phyloP scores from a whole-genome alignment of 352 stramenopile genomes.

The Pseudoperonospora humuli region DNA sequence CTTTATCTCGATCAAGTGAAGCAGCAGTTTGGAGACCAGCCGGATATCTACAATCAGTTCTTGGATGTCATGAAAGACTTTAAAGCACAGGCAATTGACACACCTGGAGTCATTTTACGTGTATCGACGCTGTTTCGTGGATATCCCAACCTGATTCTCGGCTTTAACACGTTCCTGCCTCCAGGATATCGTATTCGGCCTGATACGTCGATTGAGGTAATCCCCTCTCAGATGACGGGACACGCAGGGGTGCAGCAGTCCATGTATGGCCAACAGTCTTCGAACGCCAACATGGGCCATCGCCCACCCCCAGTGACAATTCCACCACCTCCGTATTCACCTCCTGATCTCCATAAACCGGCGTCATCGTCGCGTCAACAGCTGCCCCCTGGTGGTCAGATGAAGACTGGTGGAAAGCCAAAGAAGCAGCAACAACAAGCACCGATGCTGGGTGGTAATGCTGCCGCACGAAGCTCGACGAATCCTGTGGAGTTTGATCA shows the following conservation, averaged over 20 bases:
- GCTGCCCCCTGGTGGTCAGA: slow-evolving; percentile 24
- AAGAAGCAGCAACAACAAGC: slow-evolving; percentile 53
- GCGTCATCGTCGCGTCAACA: slow-evolving; percentile 44
- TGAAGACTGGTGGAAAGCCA: slow-evolving; percentile 31
- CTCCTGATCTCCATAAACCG: slow-evolving; percentile 41
- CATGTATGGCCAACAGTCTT: slow-evolving; percentile 33
- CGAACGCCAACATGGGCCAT: slow-evolving; percentile 33
- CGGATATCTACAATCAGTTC: slow-evolving; percentile 99
- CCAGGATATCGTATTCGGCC: slow-evolving; percentile 87
- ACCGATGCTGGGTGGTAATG: slow-evolving; percentile 14
- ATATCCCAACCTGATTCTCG: slow-evolving; percentile 97
- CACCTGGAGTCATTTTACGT: slow-evolving; percentile 96
- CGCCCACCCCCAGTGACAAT: slow-evolving; percentile 66
- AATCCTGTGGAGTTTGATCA: slow-evolving; percentile 98
- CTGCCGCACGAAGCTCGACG: slow-evolving; percentile 32
- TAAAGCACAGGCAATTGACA: slow-evolving; percentile 98
- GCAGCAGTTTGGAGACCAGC: slow-evolving; percentile 98
- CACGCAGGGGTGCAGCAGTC: slow-evolving; percentile 26
- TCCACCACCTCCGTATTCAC: slow-evolving; percentile 53
- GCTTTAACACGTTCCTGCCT: slow-evolving; percentile 99
- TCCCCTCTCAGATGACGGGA: slow-evolving; percentile 54
- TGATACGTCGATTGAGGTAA: slow-evolving; percentile 76
- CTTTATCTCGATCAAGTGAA: slow-evolving; percentile 99
- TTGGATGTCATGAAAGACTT: slow-evolving; percentile 99
- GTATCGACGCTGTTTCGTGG: slow-evolving; percentile 98